phyloP scores from a whole-genome alignment of 768 basidiomycete genomes.

The Xanthoconium purpureum region DNA sequence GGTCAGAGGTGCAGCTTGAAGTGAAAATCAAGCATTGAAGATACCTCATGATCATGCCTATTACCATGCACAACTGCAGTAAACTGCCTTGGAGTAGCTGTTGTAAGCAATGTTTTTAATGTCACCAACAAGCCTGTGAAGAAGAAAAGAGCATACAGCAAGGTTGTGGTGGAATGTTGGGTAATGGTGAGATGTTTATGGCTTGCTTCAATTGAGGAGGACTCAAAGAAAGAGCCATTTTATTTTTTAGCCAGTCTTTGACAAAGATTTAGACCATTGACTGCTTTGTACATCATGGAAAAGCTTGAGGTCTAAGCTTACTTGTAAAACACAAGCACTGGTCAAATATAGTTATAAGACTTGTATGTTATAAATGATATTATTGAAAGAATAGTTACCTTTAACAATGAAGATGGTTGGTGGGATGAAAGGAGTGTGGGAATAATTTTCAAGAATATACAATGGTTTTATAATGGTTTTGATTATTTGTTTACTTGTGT shows the following conservation, averaged over 20 bases:
- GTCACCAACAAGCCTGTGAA: neutral
- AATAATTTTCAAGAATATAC: neutral
- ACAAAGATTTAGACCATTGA: neutral
- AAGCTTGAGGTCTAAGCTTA: neutral
- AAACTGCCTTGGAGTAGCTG: conserved; percentile 19
- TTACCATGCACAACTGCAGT: conserved; percentile 4
- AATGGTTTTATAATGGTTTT: conserved; percentile 1
- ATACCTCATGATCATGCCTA: conserved; percentile 12
- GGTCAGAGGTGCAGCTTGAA: neutral
- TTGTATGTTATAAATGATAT: neutral
- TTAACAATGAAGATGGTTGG: neutral
- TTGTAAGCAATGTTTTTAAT: neutral
- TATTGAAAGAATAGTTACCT: neutral
- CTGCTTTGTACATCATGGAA: neutral
- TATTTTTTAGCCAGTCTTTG: neutral
- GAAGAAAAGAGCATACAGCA: conserved; percentile 11
- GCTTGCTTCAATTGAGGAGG: conserved; percentile 7
- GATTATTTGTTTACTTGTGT: conserved; percentile 13
- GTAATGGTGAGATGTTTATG: neutral
- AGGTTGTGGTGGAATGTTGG: neutral
- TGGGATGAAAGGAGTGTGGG: neutral
- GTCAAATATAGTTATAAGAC: neutral
- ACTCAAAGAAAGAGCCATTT: conserved; percentile 22
- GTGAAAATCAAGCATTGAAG: neutral
- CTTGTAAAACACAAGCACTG: neutral